Conservation (phyloP, 768 basidiomycete species). For the Porphyrellus cyaneotinctus region DNA sequence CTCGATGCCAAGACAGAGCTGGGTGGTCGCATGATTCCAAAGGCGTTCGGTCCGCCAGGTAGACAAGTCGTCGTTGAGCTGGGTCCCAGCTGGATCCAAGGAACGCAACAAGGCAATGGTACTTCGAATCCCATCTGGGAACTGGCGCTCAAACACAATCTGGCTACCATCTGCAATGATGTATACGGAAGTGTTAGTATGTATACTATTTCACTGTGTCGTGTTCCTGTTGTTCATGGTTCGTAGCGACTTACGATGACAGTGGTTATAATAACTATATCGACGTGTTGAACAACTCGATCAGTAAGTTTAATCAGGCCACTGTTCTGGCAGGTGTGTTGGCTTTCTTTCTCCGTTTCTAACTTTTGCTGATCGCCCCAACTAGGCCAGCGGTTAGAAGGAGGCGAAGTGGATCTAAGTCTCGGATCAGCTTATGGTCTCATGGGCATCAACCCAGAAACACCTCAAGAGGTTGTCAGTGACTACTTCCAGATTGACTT, state of each 20-base stretch:
- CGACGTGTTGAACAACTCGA: constrained; percentile 40
- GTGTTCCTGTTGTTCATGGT: background rate
- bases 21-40: constrained; percentile 56
- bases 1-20: constrained; percentile 58
- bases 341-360: constrained; percentile 33
- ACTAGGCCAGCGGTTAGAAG: constrained; percentile 13
- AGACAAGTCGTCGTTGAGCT: constrained; percentile 46
- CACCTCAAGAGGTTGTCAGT: constrained; percentile 44
- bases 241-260: constrained; percentile 51
- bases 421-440: constrained; percentile 53
- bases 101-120: constrained; percentile 45
- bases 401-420: constrained; percentile 46
- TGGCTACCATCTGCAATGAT: constrained; percentile 44
- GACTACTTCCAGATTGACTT: constrained; percentile 55
- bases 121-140: constrained; percentile 57
- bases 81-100: constrained; percentile 62
- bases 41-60: constrained; percentile 38
- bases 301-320: constrained; percentile 38
- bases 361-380: constrained; percentile 33
- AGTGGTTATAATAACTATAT: constrained; percentile 47
- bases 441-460: constrained; percentile 42
- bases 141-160: constrained; percentile 52
- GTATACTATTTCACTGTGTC: constrained; percentile 15
- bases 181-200: constrained; percentile 40
- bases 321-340: constrained; percentile 44